Evolutionary conservation across 2,329 filamentous ascomycete species (phyloP), one percentile per base, ranked within the genome.

Genomic region (Pyrenochaeta sp.): DNA sequence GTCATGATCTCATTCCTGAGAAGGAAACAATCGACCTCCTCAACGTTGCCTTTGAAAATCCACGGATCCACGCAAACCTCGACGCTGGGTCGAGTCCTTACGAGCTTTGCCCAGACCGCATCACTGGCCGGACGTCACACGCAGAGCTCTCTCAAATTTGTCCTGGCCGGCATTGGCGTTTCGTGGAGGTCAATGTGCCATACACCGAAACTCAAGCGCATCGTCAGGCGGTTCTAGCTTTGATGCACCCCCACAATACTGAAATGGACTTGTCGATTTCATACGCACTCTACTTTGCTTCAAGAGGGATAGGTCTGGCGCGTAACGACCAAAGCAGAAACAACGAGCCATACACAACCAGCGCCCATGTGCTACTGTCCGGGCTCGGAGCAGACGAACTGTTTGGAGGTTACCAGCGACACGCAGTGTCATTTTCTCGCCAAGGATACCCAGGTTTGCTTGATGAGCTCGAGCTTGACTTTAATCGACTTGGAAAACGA

Each of bases 241-340:
- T 99, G 13, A 96, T 99, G 68, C 80, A 88, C 57, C 94, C 94
- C 0, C 94, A 99, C 71, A 93, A 96, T 56, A 99, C 94, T 0
- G 94, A 99, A 72, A 99, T 99, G 94, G 94, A 99, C 62, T 78
- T 99, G 1, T 99, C 94, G 3, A 99, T 99, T 59, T 88, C 89
- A 0, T 87, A 83, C 58, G 94, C 94, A 0, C 78, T 99, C n/a
- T 97, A 96, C 70, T 99, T 99, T 74, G 91, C 94, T 5, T 86
- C 93, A 0, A 82, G 90, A 26, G 93, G 91, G 1, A 69, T 74
- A 36, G 90, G 87, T 0, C 54, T 68, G 13, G 74, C 78, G 3
- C 39, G 35, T 3, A 10, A 35, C 7, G 13, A 28, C 1, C 10
- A 73, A 73, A 41, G 63, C 54, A 9, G 44, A 56, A 22, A 45